Percentiles rank a stretch among this genome's conserved stretches.
These are phyloP conservation scores for Hypoxylon sp. DNA, from an alignment of 2,329 filamentous ascomycete species.

Conservation along the genomic window DNA sequence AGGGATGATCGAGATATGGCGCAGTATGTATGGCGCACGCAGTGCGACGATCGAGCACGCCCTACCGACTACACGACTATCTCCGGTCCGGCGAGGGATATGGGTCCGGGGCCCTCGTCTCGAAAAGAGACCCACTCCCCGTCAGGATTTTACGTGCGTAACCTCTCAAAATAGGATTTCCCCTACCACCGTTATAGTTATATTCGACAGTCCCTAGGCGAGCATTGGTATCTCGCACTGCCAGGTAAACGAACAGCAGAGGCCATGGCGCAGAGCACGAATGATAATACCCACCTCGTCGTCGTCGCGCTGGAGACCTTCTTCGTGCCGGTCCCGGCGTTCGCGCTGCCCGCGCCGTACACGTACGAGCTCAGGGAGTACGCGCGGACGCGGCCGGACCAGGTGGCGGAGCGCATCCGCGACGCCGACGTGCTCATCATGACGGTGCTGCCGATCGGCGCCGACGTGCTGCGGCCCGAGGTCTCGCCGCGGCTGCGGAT, in stretches of 20 bases:
- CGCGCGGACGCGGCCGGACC: slow-evolving; percentile 43
- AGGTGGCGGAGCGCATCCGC: slow-evolving; percentile 50
- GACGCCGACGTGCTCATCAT: slow-evolving; percentile 55
- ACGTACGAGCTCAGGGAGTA: slow-evolving; percentile 51
- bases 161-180: background rate
- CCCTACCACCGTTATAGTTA: background rate
- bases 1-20: slow-evolving; percentile 12
- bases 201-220: background rate
- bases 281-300: slow-evolving; percentile 44
- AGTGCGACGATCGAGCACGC: slow-evolving; percentile 9
- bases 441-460: slow-evolving; percentile 51
- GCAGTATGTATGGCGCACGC: slow-evolving; percentile 2
- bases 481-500: slow-evolving; percentile 51
- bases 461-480: slow-evolving; percentile 44
- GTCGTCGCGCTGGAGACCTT: slow-evolving; percentile 54
- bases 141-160: background rate
- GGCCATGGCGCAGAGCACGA: slow-evolving; percentile 22
- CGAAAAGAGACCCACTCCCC: background rate
- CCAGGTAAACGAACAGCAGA: background rate
- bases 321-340: slow-evolving; percentile 48
- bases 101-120: slow-evolving; percentile 13
- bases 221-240: background rate
- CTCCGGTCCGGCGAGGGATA: slow-evolving; percentile 29
- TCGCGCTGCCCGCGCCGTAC: slow-evolving; percentile 49
- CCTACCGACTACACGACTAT: slow-evolving; percentile 30